Conservation (phyloP, 2,329 filamentous ascomycete species). For the Pseudogymnoascus sp. region DNA sequence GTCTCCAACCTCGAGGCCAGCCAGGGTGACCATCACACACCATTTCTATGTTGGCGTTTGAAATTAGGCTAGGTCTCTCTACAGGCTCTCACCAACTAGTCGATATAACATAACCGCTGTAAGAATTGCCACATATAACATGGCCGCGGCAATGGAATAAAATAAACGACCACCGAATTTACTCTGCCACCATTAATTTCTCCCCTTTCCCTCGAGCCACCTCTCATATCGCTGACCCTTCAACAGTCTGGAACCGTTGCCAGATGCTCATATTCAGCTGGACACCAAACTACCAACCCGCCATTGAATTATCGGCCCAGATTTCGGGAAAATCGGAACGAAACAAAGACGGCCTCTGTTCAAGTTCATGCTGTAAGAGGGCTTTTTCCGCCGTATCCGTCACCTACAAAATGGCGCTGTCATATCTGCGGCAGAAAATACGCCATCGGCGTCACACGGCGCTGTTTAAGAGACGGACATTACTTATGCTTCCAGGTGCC, state of each 20-base stretch:
- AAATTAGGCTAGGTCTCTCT: too few relatives aligned
- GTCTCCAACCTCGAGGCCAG: too few relatives aligned
- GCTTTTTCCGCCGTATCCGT: not conserved
- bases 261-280: too few relatives aligned
- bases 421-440: not conserved
- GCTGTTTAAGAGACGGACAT: not conserved
- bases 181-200: not conserved
- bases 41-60: too few relatives aligned
- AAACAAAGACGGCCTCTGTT: not conserved
- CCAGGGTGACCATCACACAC: too few relatives aligned
- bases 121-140: too few relatives aligned
- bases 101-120: too few relatives aligned
- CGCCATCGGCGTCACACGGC: not conserved
- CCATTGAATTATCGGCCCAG: not conserved
- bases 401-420: not conserved
- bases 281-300: not conserved
- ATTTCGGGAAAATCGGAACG: not conserved
- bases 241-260: not conserved
- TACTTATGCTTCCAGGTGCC: not conserved
- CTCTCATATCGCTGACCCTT: not conserved
- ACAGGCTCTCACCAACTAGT: too few relatives aligned
- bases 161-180: not conserved
- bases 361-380: not conserved
- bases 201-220: not conserved
- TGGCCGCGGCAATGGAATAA: too few relatives aligned